phyloP scores from a whole-genome alignment of 306 rosid genomes.

The Argentina anserina region DNA sequence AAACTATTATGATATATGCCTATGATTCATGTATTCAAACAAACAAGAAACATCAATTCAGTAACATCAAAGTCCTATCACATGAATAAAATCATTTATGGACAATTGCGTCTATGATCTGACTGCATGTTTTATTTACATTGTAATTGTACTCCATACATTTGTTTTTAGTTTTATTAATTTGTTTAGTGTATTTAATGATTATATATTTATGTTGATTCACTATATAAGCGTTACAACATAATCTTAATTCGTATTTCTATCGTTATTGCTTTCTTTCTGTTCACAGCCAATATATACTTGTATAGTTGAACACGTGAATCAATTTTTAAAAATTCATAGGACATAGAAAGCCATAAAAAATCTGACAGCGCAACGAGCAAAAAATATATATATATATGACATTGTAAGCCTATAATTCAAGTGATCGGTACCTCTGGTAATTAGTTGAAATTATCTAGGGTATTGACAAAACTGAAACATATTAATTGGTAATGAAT shows the following conservation, averaged over 20 bases:
- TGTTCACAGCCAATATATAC: not conserved
- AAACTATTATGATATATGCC: not conserved
- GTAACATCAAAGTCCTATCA: slow-evolving; percentile 3
- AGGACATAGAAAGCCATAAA: not conserved
- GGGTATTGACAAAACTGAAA: slow-evolving; percentile 13
- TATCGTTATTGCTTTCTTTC: not conserved
- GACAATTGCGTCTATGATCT: not conserved
- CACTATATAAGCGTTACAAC: not conserved
- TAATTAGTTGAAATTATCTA: not conserved
- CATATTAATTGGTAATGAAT: not conserved
- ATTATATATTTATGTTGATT: no score
- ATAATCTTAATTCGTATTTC: not conserved
- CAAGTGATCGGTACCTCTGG: not conserved
- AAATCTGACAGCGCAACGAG: not conserved
- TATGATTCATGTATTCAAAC: not conserved
- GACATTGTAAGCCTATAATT: not conserved
- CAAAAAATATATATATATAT: not conserved
- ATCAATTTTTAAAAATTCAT: not conserved
- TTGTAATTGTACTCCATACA: not conserved
- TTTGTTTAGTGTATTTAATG: not conserved
- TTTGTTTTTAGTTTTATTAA: not conserved
- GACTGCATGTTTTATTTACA: not conserved
- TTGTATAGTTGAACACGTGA: not conserved
- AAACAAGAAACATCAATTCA: not conserved
- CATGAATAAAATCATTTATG: not conserved